Evolutionary conservation across 257 asterid genomes (phyloP).

Genomic region (Nicotiana undulata): DNA sequence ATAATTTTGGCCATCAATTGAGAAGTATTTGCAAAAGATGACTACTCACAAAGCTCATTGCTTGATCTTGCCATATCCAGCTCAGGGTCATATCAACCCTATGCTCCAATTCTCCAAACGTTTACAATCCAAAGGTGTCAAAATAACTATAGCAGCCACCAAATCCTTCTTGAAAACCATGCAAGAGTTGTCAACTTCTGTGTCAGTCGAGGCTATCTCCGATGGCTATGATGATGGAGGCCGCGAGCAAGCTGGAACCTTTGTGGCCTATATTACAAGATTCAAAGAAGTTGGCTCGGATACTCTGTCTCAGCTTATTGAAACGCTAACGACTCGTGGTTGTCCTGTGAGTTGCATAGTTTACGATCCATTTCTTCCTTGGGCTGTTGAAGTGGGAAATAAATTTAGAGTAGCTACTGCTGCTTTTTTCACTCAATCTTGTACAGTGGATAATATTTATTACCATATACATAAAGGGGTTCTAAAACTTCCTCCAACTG

Average conservation of each 20-base stretch:
- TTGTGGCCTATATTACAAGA: conserved; percentile 4
- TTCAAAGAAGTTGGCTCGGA: conserved; percentile 19
- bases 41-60: conserved; percentile 19
- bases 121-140: conserved; percentile 18
- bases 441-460: conserved; percentile 8
- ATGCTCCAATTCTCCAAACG: conserved; percentile 44
- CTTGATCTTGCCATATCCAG: conserved; percentile 25
- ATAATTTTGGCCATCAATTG: not conserved
- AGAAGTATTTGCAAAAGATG: not conserved
- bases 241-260: conserved; percentile 4
- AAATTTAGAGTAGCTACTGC: not conserved
- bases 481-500: not conserved
- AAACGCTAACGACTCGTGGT: conserved; percentile 10
- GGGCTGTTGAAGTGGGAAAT: conserved; percentile 14
- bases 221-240: conserved; percentile 39
- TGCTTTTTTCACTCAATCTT: conserved; percentile 13
- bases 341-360: conserved; percentile 16
- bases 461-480: conserved; percentile 10
- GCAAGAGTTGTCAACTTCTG: not conserved
- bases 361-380: conserved; percentile 16
- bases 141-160: conserved; percentile 22
- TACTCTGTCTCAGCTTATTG: conserved; percentile 23
- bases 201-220: conserved; percentile 23
- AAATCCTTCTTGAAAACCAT: conserved; percentile 20
- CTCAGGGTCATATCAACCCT: conserved; percentile 45